Percentiles rank a stretch among this genome's conserved stretches.
phyloP scores from a whole-genome alignment of 169 alveolate species.

The Neospora caninum region DNA sequence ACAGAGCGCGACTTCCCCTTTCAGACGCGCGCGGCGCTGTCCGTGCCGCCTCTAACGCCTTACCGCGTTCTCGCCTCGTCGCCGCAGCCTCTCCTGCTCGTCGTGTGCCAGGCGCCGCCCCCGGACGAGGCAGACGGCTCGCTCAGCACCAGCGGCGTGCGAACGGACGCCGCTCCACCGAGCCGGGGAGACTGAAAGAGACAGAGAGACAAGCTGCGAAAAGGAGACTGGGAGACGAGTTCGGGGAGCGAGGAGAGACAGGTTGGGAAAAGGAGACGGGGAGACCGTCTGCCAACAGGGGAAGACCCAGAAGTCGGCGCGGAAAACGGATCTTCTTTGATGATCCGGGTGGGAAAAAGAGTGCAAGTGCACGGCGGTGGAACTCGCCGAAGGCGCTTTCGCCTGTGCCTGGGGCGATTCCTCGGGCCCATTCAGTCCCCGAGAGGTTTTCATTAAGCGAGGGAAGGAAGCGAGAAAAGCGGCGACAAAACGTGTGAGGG shows the following conservation, averaged over 20 bases:
- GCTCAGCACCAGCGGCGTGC: neutral
- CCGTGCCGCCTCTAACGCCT: constrained; percentile 23
- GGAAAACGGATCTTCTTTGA: too few species aligned
- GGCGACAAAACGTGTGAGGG: too few species aligned
- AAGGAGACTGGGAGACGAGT: neutral
- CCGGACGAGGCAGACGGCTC: neutral
- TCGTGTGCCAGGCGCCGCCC: constrained; percentile 23
- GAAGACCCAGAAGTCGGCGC: too few species aligned
- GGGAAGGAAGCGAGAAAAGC: too few species aligned
- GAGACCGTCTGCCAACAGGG: too few species aligned
- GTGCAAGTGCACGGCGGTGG: too few species aligned
- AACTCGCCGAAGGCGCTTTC: too few species aligned
- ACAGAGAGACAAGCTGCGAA: neutral
- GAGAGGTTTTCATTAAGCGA: too few species aligned
- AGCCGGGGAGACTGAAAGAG: neutral
- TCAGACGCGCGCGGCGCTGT: constrained; percentile 12
- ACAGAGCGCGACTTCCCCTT: neutral
- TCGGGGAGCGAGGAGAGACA: too few species aligned
- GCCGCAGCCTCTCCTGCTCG: neutral
- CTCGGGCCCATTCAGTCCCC: too few species aligned
- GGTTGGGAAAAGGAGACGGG: neutral
- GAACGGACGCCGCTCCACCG: neutral
- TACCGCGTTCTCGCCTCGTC: neutral
- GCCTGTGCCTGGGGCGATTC: too few species aligned
- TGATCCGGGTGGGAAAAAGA: too few species aligned